Evolutionary conservation across 2,329 filamentous ascomycete genomes (phyloP), one percentile per base, ranked within the genome.

Genomic region (Aspergillus udagawae): DNA sequence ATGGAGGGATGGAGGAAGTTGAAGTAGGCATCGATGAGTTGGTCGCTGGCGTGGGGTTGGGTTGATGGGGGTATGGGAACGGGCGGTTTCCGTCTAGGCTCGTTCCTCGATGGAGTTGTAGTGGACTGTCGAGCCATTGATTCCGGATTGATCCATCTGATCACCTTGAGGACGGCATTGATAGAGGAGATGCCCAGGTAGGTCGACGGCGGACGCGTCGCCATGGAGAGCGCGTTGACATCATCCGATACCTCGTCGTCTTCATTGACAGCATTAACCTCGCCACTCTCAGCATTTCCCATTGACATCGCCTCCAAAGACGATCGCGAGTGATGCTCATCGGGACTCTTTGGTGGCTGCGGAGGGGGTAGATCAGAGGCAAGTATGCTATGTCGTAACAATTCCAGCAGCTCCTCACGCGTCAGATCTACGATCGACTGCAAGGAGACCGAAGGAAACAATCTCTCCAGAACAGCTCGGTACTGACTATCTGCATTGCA

Each of bases 141-240:
- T 28, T 75, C 72, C 0, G 82, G 82, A 51, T 79, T 79, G 49
- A 81, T 77, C 69, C 73, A 77, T 12, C 77, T 75, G 66, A 90
- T 89, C 52, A 89, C 86, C 74, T 88, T 83, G 44, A 90, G 77
- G 1, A 86, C 86, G 1, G 87, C 87, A 65, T 88, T 87, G 66
- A 90, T 87, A 3, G 87, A 90, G 0, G 87, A 90, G n/a, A 88
- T 85, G 1, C 87, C 87, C 6, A 90, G 77, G 64, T 90, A 90
- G 2, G 87, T 85, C 2, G 80, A 77, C 1, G 82, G 77, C 32
- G 84, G 82, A 38, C 86, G 83, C 58, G 87, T 82, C 3, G 80
- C 62, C 59, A 80, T 70, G 8, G 86, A 88, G 1, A 90, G 76
- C 0, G 86, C 86, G 67, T 88, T 88, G 45, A 89, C 84, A 65